Base-by-base conservation (phyloP, 2,329 filamentous ascomycete genomes). In the Phymatotrichopsis omnivora region DNA sequence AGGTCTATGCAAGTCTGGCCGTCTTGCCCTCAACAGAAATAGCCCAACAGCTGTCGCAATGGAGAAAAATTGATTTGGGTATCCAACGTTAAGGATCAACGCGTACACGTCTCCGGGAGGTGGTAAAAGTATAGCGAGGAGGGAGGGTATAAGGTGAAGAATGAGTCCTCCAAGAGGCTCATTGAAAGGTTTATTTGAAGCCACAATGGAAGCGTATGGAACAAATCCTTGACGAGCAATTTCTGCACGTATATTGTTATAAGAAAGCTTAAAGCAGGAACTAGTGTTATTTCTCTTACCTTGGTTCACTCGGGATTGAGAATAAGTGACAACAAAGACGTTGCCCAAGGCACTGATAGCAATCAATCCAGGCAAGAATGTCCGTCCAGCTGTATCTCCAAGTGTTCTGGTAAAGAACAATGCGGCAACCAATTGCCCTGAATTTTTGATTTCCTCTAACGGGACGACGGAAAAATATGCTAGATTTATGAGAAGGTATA, bases 271-370 rank as follows among this genome's bases (percentile, higher is more conserved):
- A n/a, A n/a, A n/a, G n/a, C 37, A 5, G 17, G 19, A 19, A 16
- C 14, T 11, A 27, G 14, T n/a, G 7, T 10, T 11, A 20, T 7
- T 14, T 14, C 16, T 8, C 27, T 16, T 47, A 49, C 46, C 46
- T 42, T 56, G 54, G 45, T 55, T 55, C 8, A 56, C 23, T 17
- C 54, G n/a, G 4, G 24, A 79, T 61, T 79, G 61, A 1, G 77
- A 70, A 60, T 83, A 85, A 0, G 76, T 76, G 2, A 81, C 78
- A 0, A 82, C 78, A 71, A 85, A 78, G 11, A 85, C 79, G 58
- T 85, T 85, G 0, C 80, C 81, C 2, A 70, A 73, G 0, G 78
- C 78, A 1, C 77, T 82, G 19, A 82, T 63, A 0, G 80, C 80
- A 25, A 85, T 76, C 0, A 75, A 73, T 7, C 82, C 60, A 0